Base-by-base conservation (phyloP, 2,329 filamentous ascomycete species). In the Scytalidium lignicola region DNA sequence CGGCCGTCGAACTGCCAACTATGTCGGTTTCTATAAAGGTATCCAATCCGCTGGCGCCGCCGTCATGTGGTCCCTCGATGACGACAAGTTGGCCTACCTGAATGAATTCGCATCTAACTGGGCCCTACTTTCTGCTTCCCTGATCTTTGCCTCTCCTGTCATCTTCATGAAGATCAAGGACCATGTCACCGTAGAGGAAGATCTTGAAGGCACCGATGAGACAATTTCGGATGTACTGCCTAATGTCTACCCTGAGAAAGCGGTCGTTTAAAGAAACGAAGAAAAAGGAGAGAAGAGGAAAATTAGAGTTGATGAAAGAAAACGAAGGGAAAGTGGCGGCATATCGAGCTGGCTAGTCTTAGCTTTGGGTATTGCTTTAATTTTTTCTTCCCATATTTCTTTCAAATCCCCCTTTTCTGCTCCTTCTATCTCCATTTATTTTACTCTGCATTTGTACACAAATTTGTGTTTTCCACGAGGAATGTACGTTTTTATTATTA, bases 1-100 rank as follows among this genome's bases (percentile, higher is more conserved):
- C 55, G 83, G 88, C 52, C 89, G 91, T 67, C 92, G 90, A 68
- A 80, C 92, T 22, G 91, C 92, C 71, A 96, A 96, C 74, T 86
- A 92, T 62, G 87, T 90, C 40, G 91, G 88, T 54, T 91, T 88
- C 74, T 93, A 93, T 79, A 93, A 93, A 73, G 85, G 85, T 45
- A 87, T 95, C 55, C 90, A 95, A 68, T 92, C 88, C n/a, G 88
- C 88, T 17, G 90, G 89, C 59, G 83, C 85, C 2, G 90, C 87
- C 51, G 79, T 91, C 59, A 86, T 81, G 61, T 88, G 81, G 82
- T 78, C 82, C 21, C 67, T 93, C 47, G 88, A 93, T 62, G 75
- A 74, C 21, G 49, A 76, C 28, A 70, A 79, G 39, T 76, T 78
- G 26, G 71, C 83, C 0, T 95, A 80, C 70, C 82, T 86, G 73